These are phyloP conservation scores for Prunus davidiana DNA, from an alignment of 306 rosid genomes.

Conservation along the genomic window DNA sequence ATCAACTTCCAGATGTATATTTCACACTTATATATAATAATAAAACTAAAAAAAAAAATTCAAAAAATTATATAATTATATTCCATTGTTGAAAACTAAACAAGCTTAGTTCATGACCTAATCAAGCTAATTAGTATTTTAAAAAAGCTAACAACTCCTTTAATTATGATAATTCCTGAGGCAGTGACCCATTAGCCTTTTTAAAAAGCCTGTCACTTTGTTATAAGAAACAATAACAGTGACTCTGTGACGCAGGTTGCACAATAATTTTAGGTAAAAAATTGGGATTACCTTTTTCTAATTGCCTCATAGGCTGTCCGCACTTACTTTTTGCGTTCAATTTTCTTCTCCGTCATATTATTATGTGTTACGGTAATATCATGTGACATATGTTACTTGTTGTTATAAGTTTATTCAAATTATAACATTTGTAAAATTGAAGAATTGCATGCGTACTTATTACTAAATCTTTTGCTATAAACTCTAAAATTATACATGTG, in stretches of 20 bases:
- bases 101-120: not conserved
- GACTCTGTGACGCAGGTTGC: conserved; percentile 1
- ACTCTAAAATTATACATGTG: too few relatives aligned
- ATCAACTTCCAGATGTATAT: not conserved
- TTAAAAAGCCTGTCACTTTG: not conserved
- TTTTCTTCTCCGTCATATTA: too few relatives aligned
- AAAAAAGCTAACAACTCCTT: not conserved
- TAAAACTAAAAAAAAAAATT: not conserved
- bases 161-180: not conserved
- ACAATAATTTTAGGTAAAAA: not conserved
- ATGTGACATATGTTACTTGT: too few relatives aligned
- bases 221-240: not conserved
- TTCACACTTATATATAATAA: not conserved
- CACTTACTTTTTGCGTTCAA: not conserved
- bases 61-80: not conserved
- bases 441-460: too few relatives aligned
- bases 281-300: too few relatives aligned
- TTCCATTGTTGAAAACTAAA: not conserved
- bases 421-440: too few relatives aligned
- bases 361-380: too few relatives aligned
- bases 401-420: too few relatives aligned
- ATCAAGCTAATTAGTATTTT: not conserved
- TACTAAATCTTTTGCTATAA: too few relatives aligned
- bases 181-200: conserved; percentile 5
- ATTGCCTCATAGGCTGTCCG: not conserved